Base-by-base conservation (phyloP, 306 rosid genomes). In the Quercus rubra region DNA sequence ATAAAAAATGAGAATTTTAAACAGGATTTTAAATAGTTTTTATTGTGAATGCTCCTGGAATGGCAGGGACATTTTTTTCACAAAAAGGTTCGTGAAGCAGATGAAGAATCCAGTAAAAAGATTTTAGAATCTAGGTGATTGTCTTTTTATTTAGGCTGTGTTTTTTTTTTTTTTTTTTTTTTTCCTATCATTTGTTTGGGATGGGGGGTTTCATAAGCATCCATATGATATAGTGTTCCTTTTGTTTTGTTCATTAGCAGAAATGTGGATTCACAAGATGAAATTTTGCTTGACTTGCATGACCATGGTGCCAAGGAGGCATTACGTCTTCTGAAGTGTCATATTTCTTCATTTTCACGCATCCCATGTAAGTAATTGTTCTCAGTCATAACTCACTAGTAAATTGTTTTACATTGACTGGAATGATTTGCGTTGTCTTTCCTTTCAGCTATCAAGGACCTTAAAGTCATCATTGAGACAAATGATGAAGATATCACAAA, bases 41-140 rank as follows among this genome's bases (percentile, higher is more conserved):
- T 75, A 43, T 73, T 43, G 69, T 21, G 70, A 70, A 49, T 78
- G 63, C 78, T 77, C 25, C 83, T 63, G 41, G 46, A 58, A 75
- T 84, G 79, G 46, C 90, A 93, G 98, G 98, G 93, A 5, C 84
- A 86, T 4, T 85, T 90, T 82, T 93, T 85, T 56, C 77, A 27
- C 3, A 43, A 81, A 5, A 91, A 87, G 83, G 92, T 96, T 19
- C 71, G 55, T 2, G 96, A 90, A 62, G 94, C 94, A 31, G 94
- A 95, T 57, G 96, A 93, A 68, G 92, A 92, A 79, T 93, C 94
- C 28, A 86, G 66, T 84, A 84, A 79, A 86, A 83, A 87, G 86
- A 88, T 90, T 86, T 72, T 90, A 51, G 84, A 85, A 74, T 81
- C 91, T n/a, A 83, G 85, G 99, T 91, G 31, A 76, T 83, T 82